Conservation (phyloP, 148 eudicot genomes). For the Vaccinium corymbosum region DNA sequence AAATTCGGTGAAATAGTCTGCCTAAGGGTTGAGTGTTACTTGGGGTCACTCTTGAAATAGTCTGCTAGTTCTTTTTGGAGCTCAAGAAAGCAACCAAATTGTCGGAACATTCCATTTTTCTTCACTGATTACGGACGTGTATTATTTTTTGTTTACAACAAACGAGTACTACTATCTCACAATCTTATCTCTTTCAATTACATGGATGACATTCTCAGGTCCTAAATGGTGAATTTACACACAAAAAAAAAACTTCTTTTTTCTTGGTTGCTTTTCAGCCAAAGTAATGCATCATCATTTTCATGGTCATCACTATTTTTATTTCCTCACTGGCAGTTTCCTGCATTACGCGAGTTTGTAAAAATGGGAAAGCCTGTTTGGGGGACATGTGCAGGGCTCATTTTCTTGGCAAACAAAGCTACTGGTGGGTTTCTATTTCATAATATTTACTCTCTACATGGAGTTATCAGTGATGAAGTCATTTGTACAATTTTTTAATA, state of each 20-base stretch:
- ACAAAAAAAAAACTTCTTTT: not conserved
- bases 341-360: conserved; percentile 82
- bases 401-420: conserved; percentile 86
- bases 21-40: not conserved
- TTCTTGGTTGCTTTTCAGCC: not conserved
- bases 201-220: not conserved
- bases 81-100: not conserved
- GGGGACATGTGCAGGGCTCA: conserved; percentile 97
- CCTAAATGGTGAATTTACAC: not conserved
- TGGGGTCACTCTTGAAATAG: not conserved
- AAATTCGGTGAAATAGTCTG: not conserved
- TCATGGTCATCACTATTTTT: not conserved
- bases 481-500: not conserved
- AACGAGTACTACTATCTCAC: not conserved
- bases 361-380: conserved; percentile 90
- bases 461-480: not conserved
- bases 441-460: not conserved
- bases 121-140: not conserved
- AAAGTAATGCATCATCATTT: not conserved
- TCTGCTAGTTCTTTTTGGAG: conserved; percentile 7
- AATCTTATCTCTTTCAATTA: not conserved
- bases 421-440: conserved; percentile 35
- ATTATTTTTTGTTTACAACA: not conserved
- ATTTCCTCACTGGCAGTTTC: conserved; percentile 52
- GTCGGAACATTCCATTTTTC: not conserved